Evolutionary conservation across 1,284 basidiomycete genomes (phyloP), one percentile per base, ranked within the genome.

Genomic region (Lignosus rhinocerotis): DNA sequence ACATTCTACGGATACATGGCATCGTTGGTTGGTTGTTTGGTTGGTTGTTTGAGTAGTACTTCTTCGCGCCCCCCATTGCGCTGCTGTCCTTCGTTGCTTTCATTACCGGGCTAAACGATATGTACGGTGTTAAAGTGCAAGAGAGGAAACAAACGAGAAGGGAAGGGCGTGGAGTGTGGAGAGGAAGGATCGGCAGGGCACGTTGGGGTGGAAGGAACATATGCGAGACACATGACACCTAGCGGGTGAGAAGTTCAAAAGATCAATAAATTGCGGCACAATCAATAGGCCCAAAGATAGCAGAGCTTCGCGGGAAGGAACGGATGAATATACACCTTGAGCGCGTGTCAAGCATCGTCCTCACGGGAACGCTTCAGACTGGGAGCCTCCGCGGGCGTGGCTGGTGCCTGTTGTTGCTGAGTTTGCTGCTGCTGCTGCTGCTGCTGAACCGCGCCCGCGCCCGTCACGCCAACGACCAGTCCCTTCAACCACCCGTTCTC

Each of bases 401-500:
- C 41, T n/a, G 53, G 17, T 32, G 47, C 38, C 5, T 12, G n/a
- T 11, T 30, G 25, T 17, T 51, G 56, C 11, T 50, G 44, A n/a
- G n/a, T n/a, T n/a, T n/a, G n/a, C 39, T 59, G 61, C 30, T 53
- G 55, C 8, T 51, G 34, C 39, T 61, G 61, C 55, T 66, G 66
- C 60, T 71, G 70, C 62, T 72, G 70, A 9, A 67, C 69, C 31
- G 75, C 72, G 48, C 76, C 75, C 43, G 82, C 90, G 31, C 89
- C 88, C 0, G 92, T 93, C 30, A 93, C 92, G 39, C 92, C 93
- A 6, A 96, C 90, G 30, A 98, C 93, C 39, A 98, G 78, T 3
- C 93, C 93, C 77, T 96, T 94, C 64, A 98, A 75, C 91, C 96
- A 95, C 10, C 91, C 91, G 72, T 99, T 99, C 78, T 99, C 96